phyloP scores from a whole-genome alignment of 2,329 filamentous ascomycete species.

The Aspergillus novoparasiticus region DNA sequence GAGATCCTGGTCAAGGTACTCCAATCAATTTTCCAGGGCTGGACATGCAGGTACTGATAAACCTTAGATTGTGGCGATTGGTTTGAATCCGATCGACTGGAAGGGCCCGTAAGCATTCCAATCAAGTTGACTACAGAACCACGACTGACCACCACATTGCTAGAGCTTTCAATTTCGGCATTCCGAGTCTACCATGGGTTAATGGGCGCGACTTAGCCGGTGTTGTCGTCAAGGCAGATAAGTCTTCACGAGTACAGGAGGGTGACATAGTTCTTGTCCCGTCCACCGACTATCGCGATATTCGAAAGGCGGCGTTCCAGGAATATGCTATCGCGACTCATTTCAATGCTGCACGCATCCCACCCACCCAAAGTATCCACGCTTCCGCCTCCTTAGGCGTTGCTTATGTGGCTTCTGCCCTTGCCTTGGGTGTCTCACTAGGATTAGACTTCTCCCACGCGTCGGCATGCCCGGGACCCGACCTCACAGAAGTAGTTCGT shows the following conservation, averaged over 20 bases:
- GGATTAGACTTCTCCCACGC: constrained; percentile 62
- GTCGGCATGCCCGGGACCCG: constrained; percentile 55
- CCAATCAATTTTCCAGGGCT: background rate
- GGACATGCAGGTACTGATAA: background rate
- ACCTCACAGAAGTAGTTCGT: constrained; percentile 58
- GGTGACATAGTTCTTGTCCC: constrained; percentile 66
- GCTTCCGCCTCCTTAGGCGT: constrained; percentile 68
- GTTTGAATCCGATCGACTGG: constrained; percentile 77
- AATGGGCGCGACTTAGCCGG: constrained; percentile 72
- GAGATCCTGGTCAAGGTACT: constrained; percentile 64
- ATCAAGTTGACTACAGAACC: background rate
- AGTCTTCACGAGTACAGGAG: constrained; percentile 53
- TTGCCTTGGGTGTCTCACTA: constrained; percentile 70
- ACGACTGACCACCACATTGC: background rate
- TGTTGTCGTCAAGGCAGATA: constrained; percentile 56
- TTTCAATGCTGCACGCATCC: constrained; percentile 67
- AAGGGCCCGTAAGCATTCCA: constrained; percentile 58
- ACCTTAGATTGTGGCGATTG: constrained; percentile 58
- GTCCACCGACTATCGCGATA: constrained; percentile 73
- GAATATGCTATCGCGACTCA: constrained; percentile 67
- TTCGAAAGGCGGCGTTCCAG: constrained; percentile 72
- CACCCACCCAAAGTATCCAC: constrained; percentile 54
- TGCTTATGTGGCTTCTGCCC: constrained; percentile 68
- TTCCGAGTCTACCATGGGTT: constrained; percentile 68
- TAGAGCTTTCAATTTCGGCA: constrained; percentile 71